Conservation (phyloP, 1,139 yeast species). For the Candida glucosophila region DNA sequence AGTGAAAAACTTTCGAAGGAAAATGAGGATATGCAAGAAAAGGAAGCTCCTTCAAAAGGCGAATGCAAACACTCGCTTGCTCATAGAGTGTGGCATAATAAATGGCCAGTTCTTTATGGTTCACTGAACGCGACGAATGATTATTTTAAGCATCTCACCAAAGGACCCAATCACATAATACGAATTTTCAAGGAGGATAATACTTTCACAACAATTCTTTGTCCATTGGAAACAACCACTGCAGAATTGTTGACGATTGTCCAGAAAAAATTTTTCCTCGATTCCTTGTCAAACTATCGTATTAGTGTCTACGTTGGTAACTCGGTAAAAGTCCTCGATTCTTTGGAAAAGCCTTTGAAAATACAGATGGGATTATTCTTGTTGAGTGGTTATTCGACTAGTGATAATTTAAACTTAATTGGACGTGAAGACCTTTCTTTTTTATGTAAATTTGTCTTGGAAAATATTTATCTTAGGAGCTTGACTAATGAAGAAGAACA, state of each 20-base stretch:
- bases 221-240: slow-evolving; percentile 71
- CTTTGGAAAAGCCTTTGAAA: slow-evolving; percentile 69
- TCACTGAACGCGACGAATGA: slow-evolving; percentile 6
- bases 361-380: slow-evolving; percentile 68
- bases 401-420: slow-evolving; percentile 66
- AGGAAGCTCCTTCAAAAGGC: too few relatives aligned
- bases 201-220: slow-evolving; percentile 72
- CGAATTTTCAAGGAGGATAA: slow-evolving; percentile 75
- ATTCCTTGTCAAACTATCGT: slow-evolving; percentile 64
- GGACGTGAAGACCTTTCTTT: slow-evolving; percentile 87
- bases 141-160: slow-evolving; percentile 9
- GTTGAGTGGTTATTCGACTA: slow-evolving; percentile 71
- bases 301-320: slow-evolving; percentile 76
- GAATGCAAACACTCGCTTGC: too few relatives aligned
- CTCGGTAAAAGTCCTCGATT: slow-evolving; percentile 62
- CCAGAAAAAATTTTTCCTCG: slow-evolving; percentile 70
- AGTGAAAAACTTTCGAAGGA: slow-evolving; percentile 1
- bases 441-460: slow-evolving; percentile 76
- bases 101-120: slow-evolving; percentile 29
- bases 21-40: neutral
- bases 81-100: neutral
- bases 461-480: slow-evolving; percentile 61
- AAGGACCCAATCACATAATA: slow-evolving; percentile 42
- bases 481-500: slow-evolving; percentile 62
- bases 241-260: slow-evolving; percentile 61